Evolutionary conservation across 2,329 filamentous ascomycete species (phyloP), one percentile per base, ranked within the genome.

Genomic region (Ophiostoma sp.): DNA sequence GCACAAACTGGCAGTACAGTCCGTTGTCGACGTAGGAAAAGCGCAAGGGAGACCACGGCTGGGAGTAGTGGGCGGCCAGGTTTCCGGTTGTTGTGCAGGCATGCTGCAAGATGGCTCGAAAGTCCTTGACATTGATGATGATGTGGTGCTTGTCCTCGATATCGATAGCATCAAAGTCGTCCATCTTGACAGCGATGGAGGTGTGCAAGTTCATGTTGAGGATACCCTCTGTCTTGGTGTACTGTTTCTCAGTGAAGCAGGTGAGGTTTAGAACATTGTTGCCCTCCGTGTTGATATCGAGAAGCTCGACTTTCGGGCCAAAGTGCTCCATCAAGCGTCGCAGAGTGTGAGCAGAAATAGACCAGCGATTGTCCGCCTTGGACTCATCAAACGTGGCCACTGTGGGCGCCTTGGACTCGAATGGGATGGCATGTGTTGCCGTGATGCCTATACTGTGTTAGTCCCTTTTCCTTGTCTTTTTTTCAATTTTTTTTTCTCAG

Each of bases 101-200:
- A 78, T 94, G 91, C 44, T 88, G 85, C 68, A 93, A 87, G 69
- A 94, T 91, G 44, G 91, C 89, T 68, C 91, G 89, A 77, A 94
- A 94, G 78, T 94, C 91, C 76, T 92, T 93, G 76, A 94, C 90
- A 74, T 88, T 92, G 76, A 94, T 90, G 71, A 92, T 86, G 75
- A 93, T 91, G 76, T 93, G 91, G 70, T 93, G 84, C 68, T 90
- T 89, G 72, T 92, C 87, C 76, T 93, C 88, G 39, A 92, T 88
- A 31, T 86, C 83, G 72, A 94, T 91, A 68, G 89, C 85, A 71
- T 91, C 88, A 75, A 94, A 94, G 74, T 94, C 91, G 70, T 90
- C 86, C 39, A 87, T 88, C 76, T 93, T 90, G 17, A 94, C 85
- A 0, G 90, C 87, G 72, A 94, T 91, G 39, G 90, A 91, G 11